Evolutionary conservation across 106 monocot genomes (phyloP).

Genomic region (Dendrobium huoshanense): DNA sequence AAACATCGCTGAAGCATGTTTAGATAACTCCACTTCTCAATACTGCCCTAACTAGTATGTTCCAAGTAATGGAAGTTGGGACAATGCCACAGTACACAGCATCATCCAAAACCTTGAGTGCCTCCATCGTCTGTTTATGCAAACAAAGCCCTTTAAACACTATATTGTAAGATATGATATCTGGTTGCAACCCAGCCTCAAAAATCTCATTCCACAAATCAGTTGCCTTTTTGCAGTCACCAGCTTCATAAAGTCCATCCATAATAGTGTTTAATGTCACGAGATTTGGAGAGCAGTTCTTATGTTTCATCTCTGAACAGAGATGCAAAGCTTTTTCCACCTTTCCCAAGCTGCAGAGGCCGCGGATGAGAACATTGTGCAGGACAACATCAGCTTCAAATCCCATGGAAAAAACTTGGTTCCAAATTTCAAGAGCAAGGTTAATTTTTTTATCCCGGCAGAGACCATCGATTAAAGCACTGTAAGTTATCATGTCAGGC

Average conservation of each 20-base stretch:
- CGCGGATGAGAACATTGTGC: conserved; percentile 79
- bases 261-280: conserved; percentile 84
- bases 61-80: conserved; percentile 74
- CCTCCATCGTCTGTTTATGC: conserved; percentile 42
- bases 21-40: conserved; percentile 22
- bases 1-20: conserved; percentile 5
- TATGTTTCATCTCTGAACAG: conserved; percentile 44
- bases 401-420: conserved; percentile 39
- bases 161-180: conserved; percentile 91
- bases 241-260: conserved; percentile 60
- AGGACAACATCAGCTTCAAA: conserved; percentile 43
- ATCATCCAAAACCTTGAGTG: conserved; percentile 48
- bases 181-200: conserved; percentile 57
- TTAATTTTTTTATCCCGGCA: conserved; percentile 68
- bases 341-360: conserved; percentile 66
- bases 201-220: conserved; percentile 62
- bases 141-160: conserved; percentile 75
- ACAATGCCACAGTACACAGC: conserved; percentile 33
- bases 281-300: conserved; percentile 49
- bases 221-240: conserved; percentile 52
- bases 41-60: conserved; percentile 67
- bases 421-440: conserved; percentile 62
- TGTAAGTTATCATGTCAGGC: conserved; percentile 65
- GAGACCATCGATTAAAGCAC: conserved; percentile 78
- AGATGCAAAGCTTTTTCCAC: conserved; percentile 51